These are phyloP conservation scores for Lojkania enalia DNA, from an alignment of 2,329 filamentous ascomycete genomes.

Conservation along the genomic window DNA sequence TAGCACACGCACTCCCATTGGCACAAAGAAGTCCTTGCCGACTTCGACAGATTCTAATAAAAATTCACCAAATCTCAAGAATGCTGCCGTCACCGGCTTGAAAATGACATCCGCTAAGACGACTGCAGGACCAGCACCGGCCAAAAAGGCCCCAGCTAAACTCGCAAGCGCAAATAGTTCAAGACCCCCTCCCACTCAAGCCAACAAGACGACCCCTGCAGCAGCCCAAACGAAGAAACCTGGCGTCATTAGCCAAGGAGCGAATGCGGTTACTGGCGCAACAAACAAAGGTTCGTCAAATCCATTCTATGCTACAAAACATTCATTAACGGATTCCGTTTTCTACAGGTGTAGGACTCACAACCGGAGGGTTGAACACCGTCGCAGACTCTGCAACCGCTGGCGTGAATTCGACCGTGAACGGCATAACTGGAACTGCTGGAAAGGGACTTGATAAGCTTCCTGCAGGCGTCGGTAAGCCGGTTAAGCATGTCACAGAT, in stretches of 20 bases:
- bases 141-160: slow-evolving; percentile 31
- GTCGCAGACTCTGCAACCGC: slow-evolving; percentile 44
- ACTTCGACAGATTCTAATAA: slow-evolving; percentile 10
- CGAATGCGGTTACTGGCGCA: slow-evolving; percentile 38
- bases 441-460: slow-evolving; percentile 44
- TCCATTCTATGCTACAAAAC: too few relatives aligned
- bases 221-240: slow-evolving; percentile 36
- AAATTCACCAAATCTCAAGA: slow-evolving; percentile 13
- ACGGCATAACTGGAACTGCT: slow-evolving; percentile 41
- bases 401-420: slow-evolving; percentile 42
- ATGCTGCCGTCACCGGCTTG: slow-evolving; percentile 13
- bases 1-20: slow-evolving; percentile 16
- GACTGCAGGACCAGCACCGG: slow-evolving; percentile 17
- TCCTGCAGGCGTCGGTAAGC: slow-evolving; percentile 40
- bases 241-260: slow-evolving; percentile 38
- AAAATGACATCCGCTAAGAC: slow-evolving; percentile 10
- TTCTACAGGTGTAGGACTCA: slow-evolving; percentile 40
- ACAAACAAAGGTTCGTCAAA: slow-evolving; percentile 45
- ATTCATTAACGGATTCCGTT: too few relatives aligned
- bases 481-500: slow-evolving; percentile 46
- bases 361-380: slow-evolving; percentile 40
- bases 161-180: slow-evolving; percentile 19
- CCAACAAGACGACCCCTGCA: slow-evolving; percentile 23
- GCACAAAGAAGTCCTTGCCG: slow-evolving; percentile 25
- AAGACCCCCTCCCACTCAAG: slow-evolving; percentile 33